These are phyloP conservation scores for Lactifluus hygrophoroides DNA, from an alignment of 768 basidiomycete species.

Conservation along the genomic window DNA sequence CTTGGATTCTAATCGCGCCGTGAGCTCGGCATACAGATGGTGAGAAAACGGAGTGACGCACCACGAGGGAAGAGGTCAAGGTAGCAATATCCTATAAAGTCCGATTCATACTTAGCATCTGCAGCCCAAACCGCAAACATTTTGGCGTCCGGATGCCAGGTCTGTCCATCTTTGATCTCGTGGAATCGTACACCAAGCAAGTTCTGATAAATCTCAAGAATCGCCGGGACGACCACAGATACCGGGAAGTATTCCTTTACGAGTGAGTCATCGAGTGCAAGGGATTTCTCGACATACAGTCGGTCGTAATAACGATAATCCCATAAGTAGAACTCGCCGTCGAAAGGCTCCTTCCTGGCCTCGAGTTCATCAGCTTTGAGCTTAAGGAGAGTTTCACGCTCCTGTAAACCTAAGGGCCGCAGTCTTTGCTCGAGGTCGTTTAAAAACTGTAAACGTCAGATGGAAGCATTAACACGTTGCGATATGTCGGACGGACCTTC, in stretches of 20 bases:
- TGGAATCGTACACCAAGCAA: conserved; percentile 67
- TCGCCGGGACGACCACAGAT: conserved; percentile 69
- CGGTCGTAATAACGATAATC: conserved; percentile 74
- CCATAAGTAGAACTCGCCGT: conserved; percentile 74
- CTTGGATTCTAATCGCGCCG: conserved; percentile 44
- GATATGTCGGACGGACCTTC: conserved; percentile 34
- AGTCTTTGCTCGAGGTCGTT: conserved; percentile 67
- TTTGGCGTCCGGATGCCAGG: conserved; percentile 87
- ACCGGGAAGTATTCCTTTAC: conserved; percentile 92
- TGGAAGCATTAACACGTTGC: neutral
- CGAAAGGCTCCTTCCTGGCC: conserved; percentile 49
- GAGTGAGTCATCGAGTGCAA: conserved; percentile 65
- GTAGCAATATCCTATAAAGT: conserved; percentile 79
- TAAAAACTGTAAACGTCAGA: conserved; percentile 47
- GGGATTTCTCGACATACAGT: conserved; percentile 53
- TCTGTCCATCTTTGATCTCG: conserved; percentile 41
- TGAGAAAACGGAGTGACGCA: conserved; percentile 26
- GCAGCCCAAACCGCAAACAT: conserved; percentile 82
- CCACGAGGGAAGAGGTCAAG: conserved; percentile 83
- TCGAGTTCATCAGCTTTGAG: conserved; percentile 71
- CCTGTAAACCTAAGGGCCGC: conserved; percentile 60
- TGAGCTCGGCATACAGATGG: neutral
- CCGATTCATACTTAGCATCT: conserved; percentile 57
- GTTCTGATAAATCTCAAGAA: conserved; percentile 77
- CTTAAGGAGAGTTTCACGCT: conserved; percentile 55